Conservation (phyloP, 2,329 filamentous ascomycete species). For the Beauveria bassiana region DNA sequence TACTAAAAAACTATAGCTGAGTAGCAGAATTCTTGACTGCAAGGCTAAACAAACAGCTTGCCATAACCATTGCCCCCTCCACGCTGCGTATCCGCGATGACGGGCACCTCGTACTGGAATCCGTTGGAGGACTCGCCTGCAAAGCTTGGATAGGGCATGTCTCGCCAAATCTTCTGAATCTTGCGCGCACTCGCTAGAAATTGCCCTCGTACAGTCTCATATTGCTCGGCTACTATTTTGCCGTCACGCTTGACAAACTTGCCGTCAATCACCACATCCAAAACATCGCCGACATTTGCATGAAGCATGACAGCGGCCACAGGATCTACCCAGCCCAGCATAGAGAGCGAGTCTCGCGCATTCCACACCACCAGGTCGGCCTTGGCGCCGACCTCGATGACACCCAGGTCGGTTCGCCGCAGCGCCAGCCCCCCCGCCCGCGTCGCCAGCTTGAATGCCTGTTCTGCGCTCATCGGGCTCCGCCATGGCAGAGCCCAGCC, state of each 20-base stretch:
- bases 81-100: not conserved
- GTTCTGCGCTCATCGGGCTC: constrained; percentile 44
- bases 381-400: constrained; percentile 34
- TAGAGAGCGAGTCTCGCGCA: constrained; percentile 15
- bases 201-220: not conserved
- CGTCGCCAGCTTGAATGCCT: constrained; percentile 49
- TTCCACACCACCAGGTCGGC: constrained; percentile 44
- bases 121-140: not conserved
- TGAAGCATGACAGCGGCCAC: constrained; percentile 47
- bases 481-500: constrained; percentile 34
- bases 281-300: constrained; percentile 40
- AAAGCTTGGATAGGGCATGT: not conserved
- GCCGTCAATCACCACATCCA: constrained; percentile 41
- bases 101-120: not conserved
- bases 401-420: constrained; percentile 41
- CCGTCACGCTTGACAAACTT: constrained; percentile 37
- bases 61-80: not conserved
- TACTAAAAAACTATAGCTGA: too few relatives aligned
- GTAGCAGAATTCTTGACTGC: too few relatives aligned
- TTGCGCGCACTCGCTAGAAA: not conserved
- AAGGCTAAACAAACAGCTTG: not conserved
- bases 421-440: constrained; percentile 44
- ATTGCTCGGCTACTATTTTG: constrained; percentile 18
- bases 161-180: not conserved
- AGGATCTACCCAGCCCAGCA: constrained; percentile 30